Percentiles rank a stretch among this genome's conserved stretches.
These are phyloP conservation scores for Cokeromyces recurvatus DNA, from an alignment of 371 early-diverging fungal genomes.

Conservation along the genomic window DNA sequence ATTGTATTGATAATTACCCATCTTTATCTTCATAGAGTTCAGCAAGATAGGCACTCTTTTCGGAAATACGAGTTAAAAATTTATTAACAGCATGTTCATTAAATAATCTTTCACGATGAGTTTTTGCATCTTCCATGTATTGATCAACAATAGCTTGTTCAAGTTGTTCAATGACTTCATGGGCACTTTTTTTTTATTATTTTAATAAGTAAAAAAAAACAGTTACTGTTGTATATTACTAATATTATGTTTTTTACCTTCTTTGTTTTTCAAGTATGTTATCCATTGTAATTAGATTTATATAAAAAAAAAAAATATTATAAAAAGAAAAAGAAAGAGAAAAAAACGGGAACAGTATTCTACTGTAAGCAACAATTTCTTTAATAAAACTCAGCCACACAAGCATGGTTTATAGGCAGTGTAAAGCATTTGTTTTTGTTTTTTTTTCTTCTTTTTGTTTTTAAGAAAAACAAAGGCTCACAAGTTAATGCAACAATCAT, in stretches of 20 bases:
- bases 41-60: slow-evolving; percentile 56
- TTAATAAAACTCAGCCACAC: no score
- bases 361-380: no score
- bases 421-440: no score
- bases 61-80: slow-evolving; percentile 69
- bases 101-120: slow-evolving; percentile 77
- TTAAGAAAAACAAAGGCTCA: no score
- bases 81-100: slow-evolving; percentile 78
- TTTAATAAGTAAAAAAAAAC: not conserved
- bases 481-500: no score
- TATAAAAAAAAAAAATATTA: not conserved
- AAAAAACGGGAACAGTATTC: no score
- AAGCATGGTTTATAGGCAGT: no score
- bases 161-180: slow-evolving; percentile 91
- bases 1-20: slow-evolving; percentile 42
- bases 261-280: slow-evolving; percentile 72
- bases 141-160: slow-evolving; percentile 86
- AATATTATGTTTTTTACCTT: slow-evolving; percentile 27
- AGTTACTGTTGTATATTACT: not conserved
- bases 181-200: slow-evolving; percentile 43
- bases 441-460: no score
- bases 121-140: slow-evolving; percentile 69
- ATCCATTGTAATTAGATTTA: slow-evolving; percentile 42
- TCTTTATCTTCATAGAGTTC: slow-evolving; percentile 72
- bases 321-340: no score